A percentile compares a stretch with the other conserved stretches of the same genome.
These are phyloP conservation scores for Asclepias syriaca DNA, from an alignment of 257 asterid genomes.

Conservation along the genomic window DNA sequence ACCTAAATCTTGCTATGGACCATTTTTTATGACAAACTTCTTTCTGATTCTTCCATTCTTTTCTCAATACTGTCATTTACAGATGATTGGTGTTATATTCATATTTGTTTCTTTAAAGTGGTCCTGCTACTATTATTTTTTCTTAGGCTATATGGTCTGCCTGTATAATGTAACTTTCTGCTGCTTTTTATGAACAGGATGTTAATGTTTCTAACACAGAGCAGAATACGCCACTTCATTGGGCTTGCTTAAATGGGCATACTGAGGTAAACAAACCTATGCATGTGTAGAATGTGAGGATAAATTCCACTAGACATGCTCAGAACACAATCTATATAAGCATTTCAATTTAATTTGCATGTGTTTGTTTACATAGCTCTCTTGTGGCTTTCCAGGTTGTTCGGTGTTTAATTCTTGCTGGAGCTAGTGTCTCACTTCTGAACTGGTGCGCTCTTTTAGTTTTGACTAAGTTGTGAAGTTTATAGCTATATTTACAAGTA, in stretches of 20 bases:
- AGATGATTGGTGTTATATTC: not conserved
- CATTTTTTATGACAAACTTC: no score
- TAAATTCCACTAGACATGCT: not conserved
- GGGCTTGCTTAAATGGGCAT: slow-evolving; percentile 93
- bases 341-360: not conserved
- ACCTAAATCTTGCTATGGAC: no score
- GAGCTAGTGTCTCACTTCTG: slow-evolving; percentile 62
- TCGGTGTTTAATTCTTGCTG: slow-evolving; percentile 64
- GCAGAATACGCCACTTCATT: slow-evolving; percentile 89
- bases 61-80: not conserved
- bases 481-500: not conserved
- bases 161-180: not conserved
- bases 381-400: slow-evolving; percentile 44
- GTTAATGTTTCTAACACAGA: slow-evolving; percentile 70
- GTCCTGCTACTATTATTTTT: not conserved
- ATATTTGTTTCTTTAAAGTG: not conserved
- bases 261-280: slow-evolving; percentile 46
- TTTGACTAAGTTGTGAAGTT: not conserved
- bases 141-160: not conserved
- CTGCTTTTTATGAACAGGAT: slow-evolving; percentile 46
- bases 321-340: not conserved
- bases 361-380: not conserved
- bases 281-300: not conserved
- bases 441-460: slow-evolving; percentile 51
- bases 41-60: not conserved